phyloP scores from a whole-genome alignment of 78 protist genomes.

The Isochrysis galbana region DNA sequence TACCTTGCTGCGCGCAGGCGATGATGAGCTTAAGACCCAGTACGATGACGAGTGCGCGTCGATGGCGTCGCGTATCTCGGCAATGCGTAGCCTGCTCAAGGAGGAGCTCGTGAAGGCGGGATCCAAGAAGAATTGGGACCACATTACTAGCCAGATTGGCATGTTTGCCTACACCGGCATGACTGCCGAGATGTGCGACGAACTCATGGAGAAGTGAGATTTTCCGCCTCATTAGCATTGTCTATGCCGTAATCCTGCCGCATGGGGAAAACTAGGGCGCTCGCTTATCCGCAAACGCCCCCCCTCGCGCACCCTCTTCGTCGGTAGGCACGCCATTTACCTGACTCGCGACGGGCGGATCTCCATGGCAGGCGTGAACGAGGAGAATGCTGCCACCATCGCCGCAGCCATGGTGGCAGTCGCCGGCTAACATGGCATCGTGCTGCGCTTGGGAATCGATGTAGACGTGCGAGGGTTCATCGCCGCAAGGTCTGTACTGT shows the following conservation, averaged over 20 bases:
- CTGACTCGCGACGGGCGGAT: constrained; percentile 93
- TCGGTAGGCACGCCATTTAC: constrained; percentile 81
- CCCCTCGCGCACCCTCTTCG: too few relatives aligned
- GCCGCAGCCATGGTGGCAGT: neutral
- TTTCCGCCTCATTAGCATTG: too few relatives aligned
- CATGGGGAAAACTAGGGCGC: too few relatives aligned
- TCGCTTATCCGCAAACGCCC: too few relatives aligned
- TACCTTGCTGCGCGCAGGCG: too few relatives aligned
- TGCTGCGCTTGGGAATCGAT: too few relatives aligned
- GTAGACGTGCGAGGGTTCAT: too few relatives aligned
- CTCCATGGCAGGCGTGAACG: constrained; percentile 85
- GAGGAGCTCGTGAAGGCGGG: neutral
- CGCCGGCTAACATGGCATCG: neutral
- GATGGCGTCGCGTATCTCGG: constrained; percentile 69
- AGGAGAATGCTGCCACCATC: neutral
- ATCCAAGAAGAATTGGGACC: constrained; percentile 78
- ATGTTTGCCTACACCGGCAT: constrained; percentile 97
- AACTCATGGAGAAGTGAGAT: constrained; percentile 54
- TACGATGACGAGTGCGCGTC: constrained; percentile 55
- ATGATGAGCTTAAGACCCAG: neutral
- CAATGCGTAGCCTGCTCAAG: constrained; percentile 74
- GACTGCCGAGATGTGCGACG: neutral
- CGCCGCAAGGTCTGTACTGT: too few relatives aligned
- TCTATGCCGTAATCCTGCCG: too few relatives aligned
- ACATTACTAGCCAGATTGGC: constrained; percentile 95